Conservation (phyloP, 192 early-diverging fungal genomes). For the Spinellus fusiger region DNA sequence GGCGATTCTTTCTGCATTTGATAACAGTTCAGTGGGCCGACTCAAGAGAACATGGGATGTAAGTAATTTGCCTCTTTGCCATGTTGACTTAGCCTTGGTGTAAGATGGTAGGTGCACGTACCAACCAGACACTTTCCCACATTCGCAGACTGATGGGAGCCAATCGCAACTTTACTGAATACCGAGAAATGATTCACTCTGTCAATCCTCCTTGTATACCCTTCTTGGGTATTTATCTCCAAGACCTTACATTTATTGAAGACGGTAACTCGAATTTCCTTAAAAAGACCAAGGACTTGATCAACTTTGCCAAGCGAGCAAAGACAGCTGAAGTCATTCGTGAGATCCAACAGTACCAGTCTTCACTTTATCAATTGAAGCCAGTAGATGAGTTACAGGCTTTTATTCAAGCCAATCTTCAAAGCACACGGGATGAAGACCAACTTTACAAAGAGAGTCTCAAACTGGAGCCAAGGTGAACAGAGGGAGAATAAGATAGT, state of each 20-base stretch:
- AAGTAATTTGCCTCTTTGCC: not conserved
- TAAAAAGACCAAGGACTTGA: conserved; percentile 55
- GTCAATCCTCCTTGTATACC: conserved; percentile 78
- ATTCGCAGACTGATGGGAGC: conserved; percentile 72
- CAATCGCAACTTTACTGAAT: conserved; percentile 74
- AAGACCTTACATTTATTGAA: conserved; percentile 88
- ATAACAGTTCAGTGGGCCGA: conserved; percentile 81
- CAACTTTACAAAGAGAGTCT: conserved; percentile 77
- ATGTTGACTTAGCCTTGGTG: not conserved
- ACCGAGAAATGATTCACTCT: conserved; percentile 76
- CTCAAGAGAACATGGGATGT: conserved; percentile 88
- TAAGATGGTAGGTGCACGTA: conserved; percentile 32
- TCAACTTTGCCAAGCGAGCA: conserved; percentile 88
- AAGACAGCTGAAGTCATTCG: conserved; percentile 85
- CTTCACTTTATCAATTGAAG: conserved; percentile 69
- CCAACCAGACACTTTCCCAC: conserved; percentile 53
- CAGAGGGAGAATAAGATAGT: not conserved
- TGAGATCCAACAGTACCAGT: conserved; percentile 88
- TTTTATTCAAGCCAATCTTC: conserved; percentile 65
- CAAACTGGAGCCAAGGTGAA: conserved; percentile 69
- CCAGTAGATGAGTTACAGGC: conserved; percentile 76
- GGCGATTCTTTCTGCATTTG: conserved; percentile 80
- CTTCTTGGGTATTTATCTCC: conserved; percentile 80
- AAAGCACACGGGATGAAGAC: conserved; percentile 59
- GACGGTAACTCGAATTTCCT: conserved; percentile 79